phyloP scores from a whole-genome alignment of 2,329 filamentous ascomycete species.

The Aspergillus proliferans region DNA sequence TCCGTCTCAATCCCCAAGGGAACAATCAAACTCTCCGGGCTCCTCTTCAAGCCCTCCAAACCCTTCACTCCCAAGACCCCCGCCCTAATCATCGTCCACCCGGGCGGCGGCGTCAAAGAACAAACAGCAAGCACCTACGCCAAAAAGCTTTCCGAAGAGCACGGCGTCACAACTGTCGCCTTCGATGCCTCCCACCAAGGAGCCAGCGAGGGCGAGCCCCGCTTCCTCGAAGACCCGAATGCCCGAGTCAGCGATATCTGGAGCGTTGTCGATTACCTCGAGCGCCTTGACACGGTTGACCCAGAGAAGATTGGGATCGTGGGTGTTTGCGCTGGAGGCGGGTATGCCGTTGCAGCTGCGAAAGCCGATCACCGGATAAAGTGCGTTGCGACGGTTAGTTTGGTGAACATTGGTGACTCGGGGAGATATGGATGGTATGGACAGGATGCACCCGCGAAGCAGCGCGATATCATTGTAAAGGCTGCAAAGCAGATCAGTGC shows the following conservation, averaged over 20 bases:
- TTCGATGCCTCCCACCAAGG: slow-evolving; percentile 21
- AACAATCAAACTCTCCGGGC: neutral
- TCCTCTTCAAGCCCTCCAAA: neutral
- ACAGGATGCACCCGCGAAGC: neutral
- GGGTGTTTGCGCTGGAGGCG: slow-evolving; percentile 18
- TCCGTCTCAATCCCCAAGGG: neutral
- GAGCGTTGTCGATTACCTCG: slow-evolving; percentile 17
- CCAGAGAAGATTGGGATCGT: slow-evolving; percentile 16
- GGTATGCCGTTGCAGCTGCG: slow-evolving; percentile 13
- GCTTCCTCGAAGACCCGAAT: slow-evolving; percentile 18
- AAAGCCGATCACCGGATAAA: slow-evolving; percentile 18
- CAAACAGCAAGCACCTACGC: slow-evolving; percentile 17
- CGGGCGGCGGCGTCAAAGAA: slow-evolving; percentile 17
- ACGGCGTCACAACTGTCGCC: slow-evolving; percentile 9
- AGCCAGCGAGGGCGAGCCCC: slow-evolving; percentile 15
- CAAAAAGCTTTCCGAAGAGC: slow-evolving; percentile 11
- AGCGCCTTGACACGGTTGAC: slow-evolving; percentile 15
- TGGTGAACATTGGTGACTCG: slow-evolving; percentile 10
- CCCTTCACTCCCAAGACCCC: slow-evolving; percentile 1
- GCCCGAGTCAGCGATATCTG: slow-evolving; percentile 18
- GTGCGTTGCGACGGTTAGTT: slow-evolving; percentile 11
- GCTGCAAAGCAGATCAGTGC: neutral
- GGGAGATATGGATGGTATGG: neutral
- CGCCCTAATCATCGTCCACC: slow-evolving; percentile 15
- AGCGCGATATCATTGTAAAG: neutral